phyloP scores from a whole-genome alignment of 352 stramenopile genomes.

The Globisporangium emineosum region DNA sequence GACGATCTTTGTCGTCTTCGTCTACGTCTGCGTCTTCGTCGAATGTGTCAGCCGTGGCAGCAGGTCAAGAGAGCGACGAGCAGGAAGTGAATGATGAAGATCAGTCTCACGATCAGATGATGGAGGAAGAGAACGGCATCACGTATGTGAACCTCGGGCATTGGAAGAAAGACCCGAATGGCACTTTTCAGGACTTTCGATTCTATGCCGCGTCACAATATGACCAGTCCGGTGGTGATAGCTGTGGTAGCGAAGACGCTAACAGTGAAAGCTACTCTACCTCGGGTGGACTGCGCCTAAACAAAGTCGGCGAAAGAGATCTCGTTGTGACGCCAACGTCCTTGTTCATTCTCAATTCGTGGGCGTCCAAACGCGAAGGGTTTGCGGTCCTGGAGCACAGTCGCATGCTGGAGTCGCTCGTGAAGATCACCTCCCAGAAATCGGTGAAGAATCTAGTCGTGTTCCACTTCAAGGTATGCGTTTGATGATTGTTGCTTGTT shows the following conservation, averaged over 20 bases:
- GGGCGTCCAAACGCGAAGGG: constrained; percentile 35
- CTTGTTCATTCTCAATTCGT: constrained; percentile 46
- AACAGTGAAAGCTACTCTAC: background rate
- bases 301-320: constrained; percentile 54
- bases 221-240: background rate
- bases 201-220: constrained; percentile 47
- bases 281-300: constrained; percentile 3
- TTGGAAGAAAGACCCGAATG: constrained; percentile 38
- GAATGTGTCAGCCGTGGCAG: constrained; percentile 5
- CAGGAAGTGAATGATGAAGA: constrained; percentile 17
- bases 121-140: constrained; percentile 19
- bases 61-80: constrained; percentile 11
- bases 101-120: constrained; percentile 13
- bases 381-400: constrained; percentile 62
- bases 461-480: constrained; percentile 72
- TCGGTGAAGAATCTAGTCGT: constrained; percentile 61
- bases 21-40: constrained; percentile 22
- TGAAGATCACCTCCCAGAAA: constrained; percentile 52
- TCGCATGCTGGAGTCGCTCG: constrained; percentile 46
- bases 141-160: constrained; percentile 41
- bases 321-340: constrained; percentile 60
- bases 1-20: constrained; percentile 34
- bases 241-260: background rate
- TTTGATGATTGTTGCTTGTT: background rate
- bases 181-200: constrained; percentile 39